These are phyloP conservation scores for Orbilia oligospora DNA, from an alignment of 2,329 filamentous ascomycete species.

Conservation along the genomic window DNA sequence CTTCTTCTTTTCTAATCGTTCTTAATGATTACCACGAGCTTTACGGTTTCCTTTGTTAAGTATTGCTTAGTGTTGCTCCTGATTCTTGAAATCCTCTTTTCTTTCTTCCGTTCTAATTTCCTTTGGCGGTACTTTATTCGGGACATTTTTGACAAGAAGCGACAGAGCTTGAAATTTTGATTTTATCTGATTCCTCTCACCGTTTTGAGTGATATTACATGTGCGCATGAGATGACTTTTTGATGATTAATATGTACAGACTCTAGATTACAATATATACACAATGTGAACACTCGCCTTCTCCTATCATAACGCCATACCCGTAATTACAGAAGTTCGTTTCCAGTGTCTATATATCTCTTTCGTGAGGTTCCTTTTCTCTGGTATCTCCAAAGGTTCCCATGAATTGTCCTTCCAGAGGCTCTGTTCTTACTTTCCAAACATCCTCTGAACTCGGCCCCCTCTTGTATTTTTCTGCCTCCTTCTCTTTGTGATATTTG, in stretches of 20 bases:
- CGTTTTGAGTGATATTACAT: slow-evolving; percentile 8
- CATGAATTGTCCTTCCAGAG: slow-evolving; percentile 69
- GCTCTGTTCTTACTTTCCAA: slow-evolving; percentile 81
- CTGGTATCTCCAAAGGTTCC: slow-evolving; percentile 18
- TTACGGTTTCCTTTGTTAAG: slow-evolving; percentile 41
- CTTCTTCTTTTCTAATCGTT: slow-evolving; percentile 24
- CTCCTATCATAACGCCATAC: not conserved
- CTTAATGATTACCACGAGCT: slow-evolving; percentile 49
- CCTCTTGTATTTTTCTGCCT: slow-evolving; percentile 75
- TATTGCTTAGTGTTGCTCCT: slow-evolving; percentile 15
- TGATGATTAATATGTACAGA: slow-evolving; percentile 34
- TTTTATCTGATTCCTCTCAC: slow-evolving; percentile 7
- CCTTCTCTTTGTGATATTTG: slow-evolving; percentile 67
- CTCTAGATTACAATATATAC: slow-evolving; percentile 31
- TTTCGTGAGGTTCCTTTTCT: slow-evolving; percentile 26
- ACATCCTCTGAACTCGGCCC: slow-evolving; percentile 88
- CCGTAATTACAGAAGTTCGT: not conserved
- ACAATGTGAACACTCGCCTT: not conserved
- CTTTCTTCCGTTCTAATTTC: slow-evolving; percentile 5
- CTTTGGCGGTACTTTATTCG: slow-evolving; percentile 10
- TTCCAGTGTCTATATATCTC: slow-evolving; percentile 23
- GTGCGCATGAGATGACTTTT: slow-evolving; percentile 2
- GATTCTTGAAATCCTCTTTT: not conserved
- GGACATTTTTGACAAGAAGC: slow-evolving; percentile 20
- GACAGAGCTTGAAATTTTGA: slow-evolving; percentile 9